These are phyloP conservation scores for Leonotis leonurus DNA, from an alignment of 257 asterid species.

Conservation along the genomic window DNA sequence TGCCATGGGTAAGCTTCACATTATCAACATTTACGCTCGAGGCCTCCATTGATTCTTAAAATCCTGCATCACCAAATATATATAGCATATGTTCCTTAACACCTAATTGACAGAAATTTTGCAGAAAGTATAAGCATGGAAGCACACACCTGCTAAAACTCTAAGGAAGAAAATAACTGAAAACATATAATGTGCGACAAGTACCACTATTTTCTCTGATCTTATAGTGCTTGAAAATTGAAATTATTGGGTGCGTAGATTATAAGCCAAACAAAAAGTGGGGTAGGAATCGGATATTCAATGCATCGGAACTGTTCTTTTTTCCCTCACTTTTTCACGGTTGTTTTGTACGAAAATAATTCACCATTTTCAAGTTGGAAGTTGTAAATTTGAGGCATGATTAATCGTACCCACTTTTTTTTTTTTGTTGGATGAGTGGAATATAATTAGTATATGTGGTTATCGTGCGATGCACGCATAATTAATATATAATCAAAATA, in stretches of 20 bases:
- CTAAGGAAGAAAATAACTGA: not conserved
- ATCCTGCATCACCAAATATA: not conserved
- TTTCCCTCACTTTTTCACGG: not conserved
- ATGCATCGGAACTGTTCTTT: not conserved
- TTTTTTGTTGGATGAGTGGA: no score
- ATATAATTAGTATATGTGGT: no score
- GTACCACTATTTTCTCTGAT: not conserved
- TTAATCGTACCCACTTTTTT: no score
- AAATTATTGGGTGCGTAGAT: not conserved
- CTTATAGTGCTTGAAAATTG: not conserved
- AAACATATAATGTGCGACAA: not conserved
- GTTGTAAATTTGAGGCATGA: not conserved
- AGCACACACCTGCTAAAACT: not conserved
- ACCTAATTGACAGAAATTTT: not conserved
- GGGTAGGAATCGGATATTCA: not conserved
- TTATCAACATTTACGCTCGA: conserved; percentile 41
- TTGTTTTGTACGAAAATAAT: not conserved
- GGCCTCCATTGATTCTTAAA: conserved; percentile 40
- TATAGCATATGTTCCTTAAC: not conserved
- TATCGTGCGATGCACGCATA: no score
- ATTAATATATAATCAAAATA: no score
- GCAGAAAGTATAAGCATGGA: not conserved
- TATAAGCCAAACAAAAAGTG: not conserved
- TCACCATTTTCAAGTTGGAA: not conserved
- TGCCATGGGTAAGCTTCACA: conserved; percentile 61